Conservation (phyloP, 345 rosid species). For the Luvunga scandens region DNA sequence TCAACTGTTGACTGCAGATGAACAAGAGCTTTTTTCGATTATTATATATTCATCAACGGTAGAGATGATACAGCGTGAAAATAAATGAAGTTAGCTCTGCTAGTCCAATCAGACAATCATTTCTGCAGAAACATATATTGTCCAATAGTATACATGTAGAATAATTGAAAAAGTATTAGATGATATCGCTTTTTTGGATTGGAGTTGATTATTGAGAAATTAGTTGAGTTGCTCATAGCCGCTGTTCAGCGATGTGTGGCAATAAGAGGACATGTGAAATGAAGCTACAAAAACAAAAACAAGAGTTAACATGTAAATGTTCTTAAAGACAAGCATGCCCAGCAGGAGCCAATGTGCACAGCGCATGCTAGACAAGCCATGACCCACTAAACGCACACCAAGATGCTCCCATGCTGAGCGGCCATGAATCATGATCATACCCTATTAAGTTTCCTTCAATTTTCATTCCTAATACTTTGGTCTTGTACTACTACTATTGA, state of each 20-base stretch:
- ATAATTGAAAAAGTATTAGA: neutral
- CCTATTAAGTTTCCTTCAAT: neutral
- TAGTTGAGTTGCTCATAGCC: neutral
- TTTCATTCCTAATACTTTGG: neutral
- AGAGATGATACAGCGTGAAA: neutral
- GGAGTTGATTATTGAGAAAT: slow-evolving; percentile 7
- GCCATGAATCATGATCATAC: slow-evolving; percentile 2
- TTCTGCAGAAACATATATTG: neutral
- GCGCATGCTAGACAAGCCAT: slow-evolving; percentile 47
- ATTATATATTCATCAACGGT: no score
- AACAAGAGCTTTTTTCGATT: no score
- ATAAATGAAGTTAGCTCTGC: neutral
- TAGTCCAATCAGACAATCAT: slow-evolving; percentile 6
- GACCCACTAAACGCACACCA: slow-evolving; percentile 38
- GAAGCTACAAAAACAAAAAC: neutral
- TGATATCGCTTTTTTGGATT: neutral
- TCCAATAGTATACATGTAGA: neutral
- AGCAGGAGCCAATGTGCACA: slow-evolving; percentile 24
- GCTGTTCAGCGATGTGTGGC: slow-evolving; percentile 14
- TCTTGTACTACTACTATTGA: neutral
- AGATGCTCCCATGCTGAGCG: slow-evolving; percentile 19
- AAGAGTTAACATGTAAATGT: neutral
- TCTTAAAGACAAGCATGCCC: slow-evolving; percentile 41
- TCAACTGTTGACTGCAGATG: neutral
- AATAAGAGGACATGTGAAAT: slow-evolving; percentile 19